These are phyloP conservation scores for Pinus albicaulis DNA, from an alignment of 75 land plant species.

Conservation along the genomic window DNA sequence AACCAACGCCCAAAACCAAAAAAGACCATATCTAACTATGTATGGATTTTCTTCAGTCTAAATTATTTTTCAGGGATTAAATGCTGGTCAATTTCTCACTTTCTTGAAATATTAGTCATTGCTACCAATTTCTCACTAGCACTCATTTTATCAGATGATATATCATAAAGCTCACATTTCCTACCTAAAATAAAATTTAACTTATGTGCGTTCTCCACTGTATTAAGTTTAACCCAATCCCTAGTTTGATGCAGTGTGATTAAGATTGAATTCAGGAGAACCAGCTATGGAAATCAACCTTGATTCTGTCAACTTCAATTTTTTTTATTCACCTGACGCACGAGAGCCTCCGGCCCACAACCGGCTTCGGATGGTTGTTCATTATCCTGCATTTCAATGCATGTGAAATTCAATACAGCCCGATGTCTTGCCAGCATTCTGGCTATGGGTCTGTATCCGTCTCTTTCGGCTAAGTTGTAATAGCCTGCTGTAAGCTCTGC, in stretches of 20 bases:
- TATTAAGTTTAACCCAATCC: neutral
- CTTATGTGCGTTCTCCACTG: neutral
- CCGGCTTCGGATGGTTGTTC: slow-evolving; percentile 51
- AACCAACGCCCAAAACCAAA: no score
- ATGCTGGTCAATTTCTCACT: no score
- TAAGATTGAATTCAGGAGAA: no score
- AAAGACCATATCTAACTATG: no score
- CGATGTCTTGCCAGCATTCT: slow-evolving; percentile 55
- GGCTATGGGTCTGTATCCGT: slow-evolving; percentile 61
- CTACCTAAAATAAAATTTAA: neutral
- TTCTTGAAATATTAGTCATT: no score
- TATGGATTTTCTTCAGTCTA: no score
- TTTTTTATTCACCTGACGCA: slow-evolving; percentile 55
- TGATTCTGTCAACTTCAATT: neutral
- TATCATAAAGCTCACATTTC: no score
- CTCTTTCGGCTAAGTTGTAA: slow-evolving; percentile 55
- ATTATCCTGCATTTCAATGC: slow-evolving; percentile 68
- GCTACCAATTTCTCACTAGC: no score
- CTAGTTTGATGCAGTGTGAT: neutral
- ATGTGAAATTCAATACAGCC: slow-evolving; percentile 62
- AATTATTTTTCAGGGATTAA: no score
- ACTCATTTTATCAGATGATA: no score
- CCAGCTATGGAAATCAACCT: neutral
- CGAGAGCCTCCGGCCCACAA: slow-evolving; percentile 70
- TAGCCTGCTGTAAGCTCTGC: slow-evolving; percentile 74